These are phyloP conservation scores for Senna tora DNA, from an alignment of 306 rosid genomes.

Conservation along the genomic window DNA sequence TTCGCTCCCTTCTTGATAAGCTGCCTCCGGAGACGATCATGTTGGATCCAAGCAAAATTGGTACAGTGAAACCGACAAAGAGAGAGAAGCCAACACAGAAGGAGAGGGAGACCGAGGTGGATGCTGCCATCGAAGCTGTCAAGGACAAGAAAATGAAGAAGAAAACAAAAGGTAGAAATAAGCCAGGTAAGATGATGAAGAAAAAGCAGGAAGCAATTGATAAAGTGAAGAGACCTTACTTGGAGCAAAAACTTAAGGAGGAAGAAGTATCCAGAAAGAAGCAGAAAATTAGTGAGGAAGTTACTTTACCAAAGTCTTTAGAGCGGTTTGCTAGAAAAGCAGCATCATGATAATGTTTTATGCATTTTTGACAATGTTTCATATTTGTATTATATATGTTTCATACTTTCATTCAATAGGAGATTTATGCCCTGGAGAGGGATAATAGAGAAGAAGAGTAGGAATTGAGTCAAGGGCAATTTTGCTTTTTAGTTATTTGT, in stretches of 20 bases:
- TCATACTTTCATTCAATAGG: neutral
- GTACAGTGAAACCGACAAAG: slow-evolving; percentile 52
- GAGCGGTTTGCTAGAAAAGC: slow-evolving; percentile 74
- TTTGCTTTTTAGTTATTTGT: too few species aligned
- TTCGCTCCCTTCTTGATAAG: slow-evolving; percentile 69
- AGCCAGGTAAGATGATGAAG: slow-evolving; percentile 61
- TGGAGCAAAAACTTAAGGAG: slow-evolving; percentile 63
- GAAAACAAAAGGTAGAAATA: slow-evolving; percentile 89
- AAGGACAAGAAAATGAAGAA: slow-evolving; percentile 66
- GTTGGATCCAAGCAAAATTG: slow-evolving; percentile 83
- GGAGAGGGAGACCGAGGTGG: slow-evolving; percentile 72
- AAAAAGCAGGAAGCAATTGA: slow-evolving; percentile 66
- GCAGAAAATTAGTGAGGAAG: slow-evolving; percentile 56
- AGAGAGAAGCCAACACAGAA: slow-evolving; percentile 49
- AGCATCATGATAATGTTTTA: slow-evolving; percentile 30
- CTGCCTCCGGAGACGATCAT: slow-evolving; percentile 84
- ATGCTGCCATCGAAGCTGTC: slow-evolving; percentile 65
- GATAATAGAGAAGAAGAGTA: too few species aligned
- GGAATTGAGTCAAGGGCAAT: too few species aligned
- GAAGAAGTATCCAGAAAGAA: slow-evolving; percentile 62
- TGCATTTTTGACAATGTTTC: neutral
- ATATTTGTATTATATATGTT: slow-evolving; percentile 17
- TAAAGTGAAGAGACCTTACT: slow-evolving; percentile 72
- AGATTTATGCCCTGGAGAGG: too few species aligned
- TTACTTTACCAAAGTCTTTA: slow-evolving; percentile 65